Conservation (phyloP, 2,329 filamentous ascomycete species). For the Xylariales sp. region DNA sequence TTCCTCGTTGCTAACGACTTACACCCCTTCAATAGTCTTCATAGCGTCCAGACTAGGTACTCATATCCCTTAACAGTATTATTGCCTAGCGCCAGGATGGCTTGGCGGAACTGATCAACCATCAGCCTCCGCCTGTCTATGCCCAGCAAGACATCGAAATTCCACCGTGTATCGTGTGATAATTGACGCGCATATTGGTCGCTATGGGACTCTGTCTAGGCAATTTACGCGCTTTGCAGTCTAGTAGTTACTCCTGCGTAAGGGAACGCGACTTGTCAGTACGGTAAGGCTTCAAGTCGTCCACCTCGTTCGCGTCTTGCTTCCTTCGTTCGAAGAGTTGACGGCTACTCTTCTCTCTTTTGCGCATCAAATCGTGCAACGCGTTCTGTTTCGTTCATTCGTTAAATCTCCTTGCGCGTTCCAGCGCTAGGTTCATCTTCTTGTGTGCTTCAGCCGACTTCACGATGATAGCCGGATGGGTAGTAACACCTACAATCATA, state of each 20-base stretch:
- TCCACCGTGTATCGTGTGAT: conserved; percentile 1
- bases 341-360: no score
- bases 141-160: conserved; percentile 8
- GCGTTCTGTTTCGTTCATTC: not conserved
- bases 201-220: not conserved
- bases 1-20: not conserved
- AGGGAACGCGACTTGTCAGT: conserved; percentile 1
- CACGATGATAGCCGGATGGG: conserved; percentile 7
- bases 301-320: not conserved
- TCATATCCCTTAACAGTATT: no score
- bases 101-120: conserved; percentile 5
- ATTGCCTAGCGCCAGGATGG: not conserved
- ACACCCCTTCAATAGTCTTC: no score
- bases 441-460: not conserved
- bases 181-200: not conserved
- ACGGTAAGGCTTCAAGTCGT: not conserved
- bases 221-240: conserved; percentile 1
- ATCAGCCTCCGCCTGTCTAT: conserved; percentile 1
- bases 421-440: not conserved
- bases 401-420: not conserved
- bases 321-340: no score
- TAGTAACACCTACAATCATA: conserved; percentile 25
- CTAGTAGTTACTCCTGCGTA: not conserved
- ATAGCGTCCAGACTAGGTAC: no score
- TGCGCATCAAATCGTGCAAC: not conserved